Conservation (phyloP, 208 protist genomes). For the Tetramitus jugosus region DNA sequence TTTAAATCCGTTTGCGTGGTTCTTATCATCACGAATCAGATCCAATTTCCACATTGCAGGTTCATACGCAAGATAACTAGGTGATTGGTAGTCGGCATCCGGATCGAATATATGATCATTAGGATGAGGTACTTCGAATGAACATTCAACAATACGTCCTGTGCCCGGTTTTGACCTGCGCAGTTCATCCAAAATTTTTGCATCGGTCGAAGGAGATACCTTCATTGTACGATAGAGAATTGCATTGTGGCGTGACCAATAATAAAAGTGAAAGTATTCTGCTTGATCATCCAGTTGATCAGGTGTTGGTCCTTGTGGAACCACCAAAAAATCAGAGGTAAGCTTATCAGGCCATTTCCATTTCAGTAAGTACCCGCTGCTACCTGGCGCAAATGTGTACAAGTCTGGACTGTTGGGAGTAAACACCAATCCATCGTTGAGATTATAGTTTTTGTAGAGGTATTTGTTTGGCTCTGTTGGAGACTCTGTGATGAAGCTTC, state of each 20-base stretch:
- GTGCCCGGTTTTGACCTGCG: background rate
- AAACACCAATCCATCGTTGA: conserved; percentile 28
- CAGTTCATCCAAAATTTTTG: background rate
- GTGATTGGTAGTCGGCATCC: too few relatives aligned
- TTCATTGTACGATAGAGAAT: too few relatives aligned
- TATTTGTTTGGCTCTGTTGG: background rate
- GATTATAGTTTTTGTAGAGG: conserved; percentile 15
- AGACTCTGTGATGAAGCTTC: background rate
- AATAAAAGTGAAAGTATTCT: too few relatives aligned
- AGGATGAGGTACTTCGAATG: background rate
- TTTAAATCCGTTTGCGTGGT: background rate
- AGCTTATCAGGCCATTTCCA: conserved; percentile 33
- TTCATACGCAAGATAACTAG: background rate
- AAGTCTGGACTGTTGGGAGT: conserved; percentile 7
- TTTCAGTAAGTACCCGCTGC: conserved; percentile 16
- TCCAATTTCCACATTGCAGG: background rate
- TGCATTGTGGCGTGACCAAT: too few relatives aligned
- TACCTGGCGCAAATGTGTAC: conserved; percentile 16
- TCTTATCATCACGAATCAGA: conserved; percentile 1
- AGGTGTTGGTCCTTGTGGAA: too few relatives aligned
- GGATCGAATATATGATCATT: too few relatives aligned
- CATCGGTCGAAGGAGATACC: too few relatives aligned
- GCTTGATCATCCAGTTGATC: too few relatives aligned
- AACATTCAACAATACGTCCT: background rate
- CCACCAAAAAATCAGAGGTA: conserved; percentile 16